Conservation (phyloP, 2,329 filamentous ascomycete species). For the Apiospora arundinis region DNA sequence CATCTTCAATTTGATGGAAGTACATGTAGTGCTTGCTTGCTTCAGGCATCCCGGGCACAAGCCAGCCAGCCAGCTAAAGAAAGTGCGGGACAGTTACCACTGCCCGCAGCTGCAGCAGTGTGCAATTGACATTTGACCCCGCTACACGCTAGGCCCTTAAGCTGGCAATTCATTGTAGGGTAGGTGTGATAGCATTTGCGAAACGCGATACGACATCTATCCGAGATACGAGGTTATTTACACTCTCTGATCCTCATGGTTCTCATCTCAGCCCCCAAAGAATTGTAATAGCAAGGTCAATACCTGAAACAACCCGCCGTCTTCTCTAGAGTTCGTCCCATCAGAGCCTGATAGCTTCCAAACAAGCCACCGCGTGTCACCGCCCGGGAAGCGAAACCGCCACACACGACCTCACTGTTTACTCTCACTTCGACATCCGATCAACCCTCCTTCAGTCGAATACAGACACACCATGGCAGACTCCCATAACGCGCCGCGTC, state of each 20-base stretch:
- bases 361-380: neutral
- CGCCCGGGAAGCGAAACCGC: neutral
- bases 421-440: neutral
- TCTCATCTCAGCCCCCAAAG: neutral
- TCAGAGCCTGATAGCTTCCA: neutral
- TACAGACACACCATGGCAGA: conserved; percentile 12
- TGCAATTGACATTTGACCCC: conserved; percentile 16
- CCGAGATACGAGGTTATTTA: conserved; percentile 13
- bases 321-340: neutral
- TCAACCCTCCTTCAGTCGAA: neutral
- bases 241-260: neutral
- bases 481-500: conserved; percentile 25
- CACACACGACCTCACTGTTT: neutral
- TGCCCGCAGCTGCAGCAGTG: neutral
- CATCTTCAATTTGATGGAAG: neutral
- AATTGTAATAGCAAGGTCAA: neutral
- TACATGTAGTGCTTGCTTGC: neutral
- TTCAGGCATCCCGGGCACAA: neutral
- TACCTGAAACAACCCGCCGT: neutral
- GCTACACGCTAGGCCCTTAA: neutral
- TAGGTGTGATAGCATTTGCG: neutral
- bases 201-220: conserved; percentile 14
- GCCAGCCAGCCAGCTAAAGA: neutral
- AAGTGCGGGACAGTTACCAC: conserved; percentile 1
- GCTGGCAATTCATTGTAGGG: neutral